Evolutionary conservation across 2,329 filamentous ascomycete species (phyloP), one percentile per base, ranked within the genome.

Genomic region (Cladosporium oxysporum): DNA sequence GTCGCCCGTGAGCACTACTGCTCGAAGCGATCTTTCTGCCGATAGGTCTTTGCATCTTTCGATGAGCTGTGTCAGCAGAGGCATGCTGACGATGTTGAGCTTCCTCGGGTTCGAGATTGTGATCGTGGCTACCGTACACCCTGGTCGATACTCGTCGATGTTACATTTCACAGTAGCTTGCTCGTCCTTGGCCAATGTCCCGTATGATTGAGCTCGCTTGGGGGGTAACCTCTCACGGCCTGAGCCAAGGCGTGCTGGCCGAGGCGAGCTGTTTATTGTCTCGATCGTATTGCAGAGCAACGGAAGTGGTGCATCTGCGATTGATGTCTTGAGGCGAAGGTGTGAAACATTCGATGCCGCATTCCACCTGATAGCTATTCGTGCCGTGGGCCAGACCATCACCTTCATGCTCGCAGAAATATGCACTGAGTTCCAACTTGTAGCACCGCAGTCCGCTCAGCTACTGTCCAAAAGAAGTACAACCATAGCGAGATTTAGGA

Each of bases 21-120:
- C 70, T 18, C 72, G 71, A 7, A 75, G 69, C 3, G 64, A 50
- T 16, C 58, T 18, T 23, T 68, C 58, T 12, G 41, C 41, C 4
- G 66, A 65, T 8, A 75, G 63, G 11, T 50, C 28, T 3, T 58
- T 21, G 70, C 69, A 72, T 26, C 60, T 62, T 26, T 64, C 28
- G 37, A 59, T 65, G 21, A 75, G 60, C 58, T 71, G 62, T 2
- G 60, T 14, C 18, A 75, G 68, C 28, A 74, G 44, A 4, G 65
- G 29, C 23, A 29, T 67, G 60, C 66, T 70, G 35, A 74, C 66
- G 33, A 74, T 72, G 67, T 75, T 75, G 58, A 74, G 69, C 60
- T 74, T 75, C 4, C 53, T 29, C 0, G 73, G 72, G 44, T 76
- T 74, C 23, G 66, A 70, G 55, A 76, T 65, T 14, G 66, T 69